Evolutionary conservation across 441 rosid species (phyloP).

Genomic region (Pelargonium cotyledonis): DNA sequence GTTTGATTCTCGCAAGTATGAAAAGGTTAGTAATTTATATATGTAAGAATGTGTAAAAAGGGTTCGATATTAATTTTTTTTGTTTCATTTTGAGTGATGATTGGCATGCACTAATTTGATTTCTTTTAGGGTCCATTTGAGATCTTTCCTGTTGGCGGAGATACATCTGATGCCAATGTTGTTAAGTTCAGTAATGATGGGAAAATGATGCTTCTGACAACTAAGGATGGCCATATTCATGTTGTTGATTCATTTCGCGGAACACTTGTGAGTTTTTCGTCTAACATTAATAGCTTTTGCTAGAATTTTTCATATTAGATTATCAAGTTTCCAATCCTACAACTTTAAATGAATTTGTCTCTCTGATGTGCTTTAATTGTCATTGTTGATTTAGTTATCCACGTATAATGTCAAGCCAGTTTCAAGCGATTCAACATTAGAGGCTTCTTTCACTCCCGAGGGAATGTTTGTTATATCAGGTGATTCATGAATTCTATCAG

Average conservation of each 20-base stretch:
- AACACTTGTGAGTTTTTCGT: conserved; percentile 52
- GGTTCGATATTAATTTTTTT: too few relatives aligned
- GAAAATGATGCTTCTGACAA: conserved; percentile 84
- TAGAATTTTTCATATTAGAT: neutral
- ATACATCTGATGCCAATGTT: conserved; percentile 69
- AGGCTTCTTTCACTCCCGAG: conserved; percentile 94
- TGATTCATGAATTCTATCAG: conserved; percentile 14
- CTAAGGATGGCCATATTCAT: conserved; percentile 78
- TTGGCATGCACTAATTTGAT: conserved; percentile 14
- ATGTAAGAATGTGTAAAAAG: neutral
- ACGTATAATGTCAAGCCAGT: conserved; percentile 83
- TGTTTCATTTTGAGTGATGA: too few relatives aligned
- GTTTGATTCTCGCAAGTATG: conserved; percentile 87
- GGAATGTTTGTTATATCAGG: conserved; percentile 92
- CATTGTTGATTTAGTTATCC: conserved; percentile 42
- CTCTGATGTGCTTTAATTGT: conserved; percentile 19
- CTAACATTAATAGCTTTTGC: neutral
- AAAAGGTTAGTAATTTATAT: conserved; percentile 48
- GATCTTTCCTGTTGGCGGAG: conserved; percentile 78
- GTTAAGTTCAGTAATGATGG: conserved; percentile 92
- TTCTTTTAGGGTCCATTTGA: conserved; percentile 73
- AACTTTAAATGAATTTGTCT: conserved; percentile 4
- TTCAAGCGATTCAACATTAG: conserved; percentile 66
- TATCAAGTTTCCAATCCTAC: neutral
- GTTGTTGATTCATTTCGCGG: conserved; percentile 94